Percentiles rank a stretch among this genome's conserved stretches.
Conservation (phyloP, 2,329 filamentous ascomycete species). For the Pezizomycotina sp. region DNA sequence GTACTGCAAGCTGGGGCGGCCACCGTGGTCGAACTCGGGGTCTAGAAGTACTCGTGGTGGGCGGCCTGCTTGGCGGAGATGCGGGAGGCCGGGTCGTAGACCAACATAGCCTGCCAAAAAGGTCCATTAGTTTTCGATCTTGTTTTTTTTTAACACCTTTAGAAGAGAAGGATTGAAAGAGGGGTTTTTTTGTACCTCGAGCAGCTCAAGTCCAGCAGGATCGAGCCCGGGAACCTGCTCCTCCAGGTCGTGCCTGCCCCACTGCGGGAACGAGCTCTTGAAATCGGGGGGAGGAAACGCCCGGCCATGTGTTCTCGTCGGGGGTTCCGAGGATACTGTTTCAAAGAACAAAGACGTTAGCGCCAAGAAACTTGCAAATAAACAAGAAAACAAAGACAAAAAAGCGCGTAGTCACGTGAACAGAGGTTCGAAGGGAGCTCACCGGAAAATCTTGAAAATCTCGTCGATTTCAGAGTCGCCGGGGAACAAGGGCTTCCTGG, state of each 20-base stretch:
- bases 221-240: conserved; percentile 58
- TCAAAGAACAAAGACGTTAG: too few relatives aligned
- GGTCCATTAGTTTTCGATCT: too few relatives aligned
- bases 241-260: conserved; percentile 52
- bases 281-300: conserved; percentile 93
- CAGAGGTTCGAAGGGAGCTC: conserved; percentile 25
- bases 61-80: conserved; percentile 81
- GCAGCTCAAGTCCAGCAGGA: conserved; percentile 50
- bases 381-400: not conserved
- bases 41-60: conserved; percentile 62
- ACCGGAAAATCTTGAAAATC: conserved; percentile 91
- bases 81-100: conserved; percentile 72
- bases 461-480: conserved; percentile 88
- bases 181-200: conserved; percentile 40
- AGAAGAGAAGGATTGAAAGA: too few relatives aligned
- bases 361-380: too few relatives aligned
- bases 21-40: conserved; percentile 28
- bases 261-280: conserved; percentile 83
- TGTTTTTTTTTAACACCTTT: too few relatives aligned
- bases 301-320: conserved; percentile 66
- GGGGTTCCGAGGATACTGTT: conserved; percentile 62
- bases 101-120: conserved; percentile 46
- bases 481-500: conserved; percentile 77
- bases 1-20: conserved; percentile 11
- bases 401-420: not conserved